Evolutionary conservation across 2,329 filamentous ascomycete genomes (phyloP).

Genomic region (Penicillium brevicompactum): DNA sequence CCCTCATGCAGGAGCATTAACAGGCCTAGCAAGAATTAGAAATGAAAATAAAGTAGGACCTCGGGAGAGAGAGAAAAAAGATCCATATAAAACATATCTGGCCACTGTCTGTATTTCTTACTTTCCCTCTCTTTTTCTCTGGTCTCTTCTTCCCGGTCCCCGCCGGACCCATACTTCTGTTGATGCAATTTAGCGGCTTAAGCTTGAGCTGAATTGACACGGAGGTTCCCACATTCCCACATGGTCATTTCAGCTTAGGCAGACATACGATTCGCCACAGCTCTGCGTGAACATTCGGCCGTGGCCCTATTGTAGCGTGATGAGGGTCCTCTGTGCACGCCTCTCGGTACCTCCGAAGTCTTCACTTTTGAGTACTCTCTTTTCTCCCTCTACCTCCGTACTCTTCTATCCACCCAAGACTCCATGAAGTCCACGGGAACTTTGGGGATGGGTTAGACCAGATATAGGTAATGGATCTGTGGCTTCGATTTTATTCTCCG

Average conservation of each 20-base stretch:
- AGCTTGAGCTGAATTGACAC: conserved; percentile 5
- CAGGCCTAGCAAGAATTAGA: no score
- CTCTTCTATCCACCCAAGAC: not conserved
- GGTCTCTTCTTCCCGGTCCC: not conserved
- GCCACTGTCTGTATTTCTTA: not conserved
- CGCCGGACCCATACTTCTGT: conserved; percentile 6
- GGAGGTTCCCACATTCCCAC: conserved; percentile 2
- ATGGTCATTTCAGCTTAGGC: conserved; percentile 11
- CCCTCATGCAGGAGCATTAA: not conserved
- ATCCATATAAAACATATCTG: no score
- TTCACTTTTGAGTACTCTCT: not conserved
- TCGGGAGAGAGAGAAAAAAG: no score
- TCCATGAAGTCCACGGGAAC: not conserved
- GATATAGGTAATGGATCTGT: conserved; percentile 16
- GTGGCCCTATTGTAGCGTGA: conserved; percentile 1
- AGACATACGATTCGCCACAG: conserved; percentile 22
- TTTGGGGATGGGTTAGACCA: conserved; percentile 3
- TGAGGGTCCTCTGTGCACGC: conserved; percentile 7
- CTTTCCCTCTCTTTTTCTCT: not conserved
- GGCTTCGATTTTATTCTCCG: conserved; percentile 12
- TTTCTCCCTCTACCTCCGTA: conserved; percentile 6
- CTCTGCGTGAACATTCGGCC: conserved; percentile 1
- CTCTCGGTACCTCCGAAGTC: not conserved
- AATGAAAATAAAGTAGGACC: no score
- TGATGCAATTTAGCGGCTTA: conserved; percentile 1